Evolutionary conservation across 768 basidiomycete species (phyloP).

Genomic region (Calvatia gigantea): DNA sequence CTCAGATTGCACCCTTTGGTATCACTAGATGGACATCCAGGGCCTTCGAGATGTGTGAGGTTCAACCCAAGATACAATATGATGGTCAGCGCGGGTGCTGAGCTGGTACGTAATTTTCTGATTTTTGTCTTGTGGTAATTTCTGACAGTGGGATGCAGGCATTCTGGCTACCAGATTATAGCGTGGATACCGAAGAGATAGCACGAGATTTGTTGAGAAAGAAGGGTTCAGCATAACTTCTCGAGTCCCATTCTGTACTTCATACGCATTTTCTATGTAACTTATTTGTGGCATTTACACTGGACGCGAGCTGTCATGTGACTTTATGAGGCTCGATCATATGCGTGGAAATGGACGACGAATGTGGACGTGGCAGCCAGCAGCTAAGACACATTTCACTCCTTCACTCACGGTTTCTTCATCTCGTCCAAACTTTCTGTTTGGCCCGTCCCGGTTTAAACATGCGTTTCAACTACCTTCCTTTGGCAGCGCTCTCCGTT

Average conservation of each 20-base stretch:
- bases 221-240: constrained; percentile 24
- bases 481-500: not conserved
- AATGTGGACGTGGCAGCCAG: constrained; percentile 11
- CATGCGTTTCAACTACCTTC: constrained; percentile 5
- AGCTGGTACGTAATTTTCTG: constrained; percentile 55
- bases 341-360: not conserved
- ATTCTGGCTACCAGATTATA: constrained; percentile 53
- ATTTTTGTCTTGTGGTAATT: not conserved
- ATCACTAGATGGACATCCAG: constrained; percentile 74
- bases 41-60: constrained; percentile 79
- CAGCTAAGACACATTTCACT: not conserved
- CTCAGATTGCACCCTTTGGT: constrained; percentile 37
- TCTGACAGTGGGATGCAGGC: constrained; percentile 25
- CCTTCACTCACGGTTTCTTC: constrained; percentile 2
- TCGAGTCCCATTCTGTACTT: not conserved
- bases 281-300: too few species aligned
- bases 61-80: constrained; percentile 91
- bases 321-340: constrained; percentile 2
- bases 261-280: too few species aligned
- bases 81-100: constrained; percentile 81
- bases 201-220: constrained; percentile 68
- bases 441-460: not conserved
- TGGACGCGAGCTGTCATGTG: not conserved
- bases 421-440: not conserved
- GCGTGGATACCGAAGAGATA: constrained; percentile 65